Conservation (phyloP, 176 grass and related monocot genomes). For the Oryza australiensis region DNA sequence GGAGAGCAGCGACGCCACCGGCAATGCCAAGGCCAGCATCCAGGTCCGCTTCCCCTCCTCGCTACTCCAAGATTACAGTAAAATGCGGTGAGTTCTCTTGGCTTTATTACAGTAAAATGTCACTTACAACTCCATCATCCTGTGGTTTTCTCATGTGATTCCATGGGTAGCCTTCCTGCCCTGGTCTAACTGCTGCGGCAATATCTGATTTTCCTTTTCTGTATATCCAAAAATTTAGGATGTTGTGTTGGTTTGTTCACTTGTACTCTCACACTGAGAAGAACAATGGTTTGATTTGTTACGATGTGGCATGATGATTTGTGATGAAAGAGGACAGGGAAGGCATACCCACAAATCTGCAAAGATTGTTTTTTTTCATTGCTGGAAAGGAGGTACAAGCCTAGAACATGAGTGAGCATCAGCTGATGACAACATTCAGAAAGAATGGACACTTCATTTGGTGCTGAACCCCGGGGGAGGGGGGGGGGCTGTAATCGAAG, state of each 20-base stretch:
- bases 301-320: not conserved
- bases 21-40: constrained; percentile 76
- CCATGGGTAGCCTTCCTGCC: not conserved
- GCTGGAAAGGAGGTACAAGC: constrained; percentile 38
- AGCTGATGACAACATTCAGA: constrained; percentile 58
- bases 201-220: not conserved
- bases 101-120: too few species aligned
- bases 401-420: constrained; percentile 51
- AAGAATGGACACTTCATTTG: constrained; percentile 61
- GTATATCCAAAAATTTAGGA: not conserved
- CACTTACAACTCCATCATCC: not conserved
- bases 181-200: not conserved
- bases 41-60: constrained; percentile 37
- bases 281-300: not conserved
- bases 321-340: constrained; percentile 37
- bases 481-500: too few species aligned
- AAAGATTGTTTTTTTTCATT: constrained; percentile 37
- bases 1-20: constrained; percentile 78
- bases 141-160: not conserved
- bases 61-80: not conserved
- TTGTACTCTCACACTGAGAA: constrained; percentile 17
- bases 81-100: too few species aligned
- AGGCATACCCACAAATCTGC: constrained; percentile 48
- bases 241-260: not conserved
- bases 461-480: too few species aligned